Base-by-base conservation (phyloP, 139 green algal genomes). In the Chlorella vulgaris region DNA sequence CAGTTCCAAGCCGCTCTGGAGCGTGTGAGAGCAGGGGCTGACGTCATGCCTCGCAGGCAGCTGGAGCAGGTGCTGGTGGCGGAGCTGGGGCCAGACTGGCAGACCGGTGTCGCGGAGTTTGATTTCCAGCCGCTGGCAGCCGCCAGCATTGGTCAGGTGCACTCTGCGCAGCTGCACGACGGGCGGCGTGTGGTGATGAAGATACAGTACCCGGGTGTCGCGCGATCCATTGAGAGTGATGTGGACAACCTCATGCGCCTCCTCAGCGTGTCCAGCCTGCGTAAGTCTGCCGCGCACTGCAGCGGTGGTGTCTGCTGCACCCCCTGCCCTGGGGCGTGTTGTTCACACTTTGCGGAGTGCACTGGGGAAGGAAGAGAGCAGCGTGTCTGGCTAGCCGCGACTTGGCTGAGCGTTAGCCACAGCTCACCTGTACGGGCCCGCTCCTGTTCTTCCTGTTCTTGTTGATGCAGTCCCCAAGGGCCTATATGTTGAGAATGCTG, bases 211-310 rank as follows among this genome's bases (percentile, higher is more conserved):
- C 94, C 94, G 24, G 95, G 95, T 4, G 96, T 99, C 55, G 94
- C 96, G 0, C 83, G 89, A 35, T 95, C 87, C 82, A 98, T 99
- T 31, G 88, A 95, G 81, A 93, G 85, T 70, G 96, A 99, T 84
- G 90, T 99, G 63, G 93, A 98, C 89, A 99, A 99, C 87, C 84
- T 99, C 35, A 93, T 97, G 92, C 87, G 91, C 21, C 85, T 99
- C 55, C 91, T 98, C 50, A 78, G 26, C 63, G 69, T 97, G 13
- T 88, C 94, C 33, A 95, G 97, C 85, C 50, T 98, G 21, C 81
- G n/a, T n/a, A n/a, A n/a, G n/a, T n/a, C n/a, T n/a, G n/a, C n/a
- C n/a, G n/a, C n/a, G n/a, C n/a, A n/a, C n/a, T n/a, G n/a, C n/a
- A n/a, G n/a, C n/a, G n/a, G n/a, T n/a, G n/a, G n/a, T n/a, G n/a